phyloP scores from a whole-genome alignment of 768 basidiomycete species.

The Sarcomyxa edulis region DNA sequence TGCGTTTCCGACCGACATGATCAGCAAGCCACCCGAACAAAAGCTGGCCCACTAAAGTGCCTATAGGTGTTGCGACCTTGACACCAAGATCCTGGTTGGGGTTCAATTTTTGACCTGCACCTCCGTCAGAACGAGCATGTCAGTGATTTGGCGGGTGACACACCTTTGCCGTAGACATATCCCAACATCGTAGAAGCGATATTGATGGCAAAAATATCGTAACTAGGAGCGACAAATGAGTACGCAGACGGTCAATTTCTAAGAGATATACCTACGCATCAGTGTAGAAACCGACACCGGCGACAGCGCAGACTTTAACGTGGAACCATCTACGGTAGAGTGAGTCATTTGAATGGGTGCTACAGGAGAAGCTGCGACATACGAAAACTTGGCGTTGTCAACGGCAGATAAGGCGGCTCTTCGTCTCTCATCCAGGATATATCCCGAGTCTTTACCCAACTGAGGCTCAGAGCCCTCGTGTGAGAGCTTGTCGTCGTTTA shows the following conservation, averaged over 20 bases:
- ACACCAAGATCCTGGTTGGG: slow-evolving; percentile 69
- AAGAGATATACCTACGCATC: slow-evolving; percentile 48
- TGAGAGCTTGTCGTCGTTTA: slow-evolving; percentile 33
- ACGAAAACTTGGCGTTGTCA: slow-evolving; percentile 85
- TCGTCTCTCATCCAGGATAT: slow-evolving; percentile 63
- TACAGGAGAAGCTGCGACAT: slow-evolving; percentile 19
- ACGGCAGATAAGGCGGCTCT: slow-evolving; percentile 80
- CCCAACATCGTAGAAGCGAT: slow-evolving; percentile 82
- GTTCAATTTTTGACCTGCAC: slow-evolving; percentile 33
- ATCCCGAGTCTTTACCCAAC: slow-evolving; percentile 26
- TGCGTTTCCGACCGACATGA: slow-evolving; percentile 67
- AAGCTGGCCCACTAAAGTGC: slow-evolving; percentile 71
- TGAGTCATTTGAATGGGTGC: slow-evolving; percentile 3
- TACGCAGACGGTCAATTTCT: slow-evolving; percentile 1
- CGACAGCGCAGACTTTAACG: slow-evolving; percentile 62
- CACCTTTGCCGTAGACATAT: slow-evolving; percentile 61
- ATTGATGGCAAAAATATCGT: slow-evolving; percentile 89
- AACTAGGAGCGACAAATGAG: slow-evolving; percentile 27
- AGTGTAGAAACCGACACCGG: slow-evolving; percentile 90
- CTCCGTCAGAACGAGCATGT: slow-evolving; percentile 6
- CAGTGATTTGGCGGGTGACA: slow-evolving; percentile 8
- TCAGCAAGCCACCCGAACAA: slow-evolving; percentile 82
- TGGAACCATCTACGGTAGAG: slow-evolving; percentile 66
- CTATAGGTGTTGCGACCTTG: slow-evolving; percentile 74
- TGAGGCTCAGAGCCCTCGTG: slow-evolving; percentile 26